These are phyloP conservation scores for Meredithiella fracta DNA, from an alignment of 2,329 filamentous ascomycete genomes.

Conservation along the genomic window DNA sequence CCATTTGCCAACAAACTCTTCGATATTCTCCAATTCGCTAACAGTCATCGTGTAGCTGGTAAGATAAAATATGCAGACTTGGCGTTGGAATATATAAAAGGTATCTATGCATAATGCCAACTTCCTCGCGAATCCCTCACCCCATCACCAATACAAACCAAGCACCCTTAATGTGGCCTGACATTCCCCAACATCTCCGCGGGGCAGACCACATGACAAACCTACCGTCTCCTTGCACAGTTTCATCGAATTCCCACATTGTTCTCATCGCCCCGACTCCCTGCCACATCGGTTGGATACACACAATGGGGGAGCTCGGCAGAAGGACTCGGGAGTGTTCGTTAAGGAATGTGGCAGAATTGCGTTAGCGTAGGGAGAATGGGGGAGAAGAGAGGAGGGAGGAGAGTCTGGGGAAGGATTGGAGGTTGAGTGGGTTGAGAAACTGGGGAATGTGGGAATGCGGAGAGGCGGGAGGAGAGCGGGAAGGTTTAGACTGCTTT, in stretches of 20 bases:
- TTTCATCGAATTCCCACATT: background rate
- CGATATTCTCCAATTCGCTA: no score
- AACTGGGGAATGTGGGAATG: background rate
- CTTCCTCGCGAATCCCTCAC: background rate
- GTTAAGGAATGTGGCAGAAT: background rate
- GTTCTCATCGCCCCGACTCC: background rate
- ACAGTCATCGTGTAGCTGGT: no score
- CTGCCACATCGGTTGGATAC: background rate
- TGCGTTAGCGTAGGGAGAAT: background rate
- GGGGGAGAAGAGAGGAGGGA: background rate
- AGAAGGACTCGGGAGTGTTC: background rate
- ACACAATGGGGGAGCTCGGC: background rate
- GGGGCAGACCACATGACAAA: background rate
- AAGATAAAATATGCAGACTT: no score
- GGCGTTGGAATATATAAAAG: no score
- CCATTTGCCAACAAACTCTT: no score
- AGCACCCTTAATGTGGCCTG: background rate
- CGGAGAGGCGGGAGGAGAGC: background rate
- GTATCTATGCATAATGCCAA: no score
- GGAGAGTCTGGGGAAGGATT: background rate
- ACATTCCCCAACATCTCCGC: background rate
- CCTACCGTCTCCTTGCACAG: background rate
- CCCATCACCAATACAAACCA: background rate
- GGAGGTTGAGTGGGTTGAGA: background rate
- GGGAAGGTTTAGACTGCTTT: background rate